Base-by-base conservation (phyloP, 1,284 basidiomycete species). In the Ceratorhiza oryzae-sativae region DNA sequence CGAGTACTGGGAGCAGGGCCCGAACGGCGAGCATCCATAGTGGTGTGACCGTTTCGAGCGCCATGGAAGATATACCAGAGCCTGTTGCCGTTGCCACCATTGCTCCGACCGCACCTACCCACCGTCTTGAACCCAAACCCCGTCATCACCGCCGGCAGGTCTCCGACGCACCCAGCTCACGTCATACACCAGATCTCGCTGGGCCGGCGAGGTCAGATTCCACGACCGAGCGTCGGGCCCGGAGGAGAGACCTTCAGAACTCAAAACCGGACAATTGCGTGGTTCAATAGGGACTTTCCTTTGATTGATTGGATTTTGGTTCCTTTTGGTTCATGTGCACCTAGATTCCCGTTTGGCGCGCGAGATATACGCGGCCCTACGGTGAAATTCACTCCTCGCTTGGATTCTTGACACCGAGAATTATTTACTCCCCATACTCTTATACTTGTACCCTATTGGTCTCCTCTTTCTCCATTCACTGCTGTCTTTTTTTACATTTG, bases 21-120 rank as follows among this genome's bases (percentile, higher is more conserved):
- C 71, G 73, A 39, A 55, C 71, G 25, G 70, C 72, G 23, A 76
- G 75, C 61, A 49, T 68, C 48, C 73, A 70, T 27, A 75, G 75
- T 25, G 73, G 70, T 39, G 72, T 71, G 23, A 75, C 73, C 27
- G 59, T 63, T 10, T 39, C 71, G 10, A 56, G 51, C 20, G 51
- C 41, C 12, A 45, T 39, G 1, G 65, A 34, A 39, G 27, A 23
- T 46, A 46, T 51, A 23, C 65, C 53, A 25, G 65, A 68, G 45
- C 51, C 63, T 39, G 12, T 20, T 36, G 2, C 51, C 49, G 36
- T 36, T 18, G 30, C n/a, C n/a, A n/a, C n/a, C n/a, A n/a, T 30
- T 5, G 20, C 51, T 27, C 53, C 39, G n/a, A 12, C 27, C 53
- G 13, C 59, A 5, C 41, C 36, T 23, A 39, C 30, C 18, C 46